Evolutionary conservation across 140 eudicot species (phyloP), one percentile per base, ranked within the genome.

Genomic region (Flaveria floridana): DNA sequence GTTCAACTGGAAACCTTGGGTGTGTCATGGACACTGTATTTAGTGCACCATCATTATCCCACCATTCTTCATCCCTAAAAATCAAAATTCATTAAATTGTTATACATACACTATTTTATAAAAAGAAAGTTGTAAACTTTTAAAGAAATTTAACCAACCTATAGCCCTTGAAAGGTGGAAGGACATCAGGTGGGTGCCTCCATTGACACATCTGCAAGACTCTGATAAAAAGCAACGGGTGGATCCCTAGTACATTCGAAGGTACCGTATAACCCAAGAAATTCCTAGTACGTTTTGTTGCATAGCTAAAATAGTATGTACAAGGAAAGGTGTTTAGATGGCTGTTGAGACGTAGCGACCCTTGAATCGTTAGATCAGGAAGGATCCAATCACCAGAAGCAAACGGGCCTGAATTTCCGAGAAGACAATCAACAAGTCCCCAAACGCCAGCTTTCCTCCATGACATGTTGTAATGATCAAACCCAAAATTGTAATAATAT

Each of bases 1-100:
- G 99, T 73, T 94, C 99, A 23, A 88, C 72, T 3, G 99, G 99
- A 46, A 90, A 37, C 46, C 96, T 89, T 77, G 99, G 96, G 77
- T 94, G 89, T 37, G 95, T 94, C 99, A 90, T 94, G 14, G 99
- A 90, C 64, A 90, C 47, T 7, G 96, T 94, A 88, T 94, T 94
- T 58, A 94, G 80, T 2, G 99, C 97, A 18, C 99, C 99, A 73
- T 94, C 99, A 37, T 94, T 94, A 73, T 94, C 99, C 97, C 97
- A 88, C 99, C 99, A 94, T 67, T 94, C 97, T 77, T 94, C 97
- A 79, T 94, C 99, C 77, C 99, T 94, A 83, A 26, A 66, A 66
- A 70, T 39, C 30, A 11, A 30, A 72, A 76, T 63, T 41, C 12
- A 64, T 11, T 11, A 21, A 46, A n/a, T 58, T 21, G 41, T 59